Conservation (phyloP, 2,329 filamentous ascomycete genomes). For the Penicillium brevicompactum region DNA sequence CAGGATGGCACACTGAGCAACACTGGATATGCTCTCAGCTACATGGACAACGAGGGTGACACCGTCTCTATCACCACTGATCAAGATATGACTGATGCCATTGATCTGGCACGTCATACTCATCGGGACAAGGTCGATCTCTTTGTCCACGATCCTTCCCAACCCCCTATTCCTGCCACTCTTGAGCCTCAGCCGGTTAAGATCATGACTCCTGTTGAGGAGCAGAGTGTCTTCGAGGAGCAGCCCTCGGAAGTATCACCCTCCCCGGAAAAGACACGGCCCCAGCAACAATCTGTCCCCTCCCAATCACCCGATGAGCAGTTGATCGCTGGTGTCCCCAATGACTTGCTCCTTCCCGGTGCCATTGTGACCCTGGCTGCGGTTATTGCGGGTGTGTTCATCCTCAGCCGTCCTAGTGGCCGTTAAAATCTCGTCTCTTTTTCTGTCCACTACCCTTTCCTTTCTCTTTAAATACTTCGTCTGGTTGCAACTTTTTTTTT, state of each 20-base stretch:
- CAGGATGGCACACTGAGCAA: constrained; percentile 77
- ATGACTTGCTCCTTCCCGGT: constrained; percentile 88
- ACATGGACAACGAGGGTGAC: constrained; percentile 95
- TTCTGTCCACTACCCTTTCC: constrained; percentile 7
- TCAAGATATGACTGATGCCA: constrained; percentile 87
- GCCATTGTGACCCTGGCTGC: constrained; percentile 94
- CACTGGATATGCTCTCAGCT: constrained; percentile 87
- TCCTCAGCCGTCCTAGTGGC: constrained; percentile 69
- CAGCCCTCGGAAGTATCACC: constrained; percentile 51
- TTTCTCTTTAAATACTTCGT: constrained; percentile 8
- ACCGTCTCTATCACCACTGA: constrained; percentile 96
- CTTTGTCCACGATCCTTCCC: constrained; percentile 90
- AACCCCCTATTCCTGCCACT: constrained; percentile 73
- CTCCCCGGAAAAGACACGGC: constrained; percentile 39
- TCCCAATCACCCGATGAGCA: constrained; percentile 66
- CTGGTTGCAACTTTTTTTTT: constrained; percentile 2
- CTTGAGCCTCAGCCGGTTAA: constrained; percentile 61
- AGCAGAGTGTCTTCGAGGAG: constrained; percentile 51
- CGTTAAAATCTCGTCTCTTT: constrained; percentile 33
- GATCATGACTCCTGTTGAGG: constrained; percentile 53
- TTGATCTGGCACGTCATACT: constrained; percentile 75
- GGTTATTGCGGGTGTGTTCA: constrained; percentile 91
- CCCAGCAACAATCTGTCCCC: constrained; percentile 43
- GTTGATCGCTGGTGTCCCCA: constrained; percentile 86
- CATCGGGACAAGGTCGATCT: constrained; percentile 92